These are phyloP conservation scores for Cyberlindnera petersonii DNA, from an alignment of 805 yeast species.

Conservation along the genomic window DNA sequence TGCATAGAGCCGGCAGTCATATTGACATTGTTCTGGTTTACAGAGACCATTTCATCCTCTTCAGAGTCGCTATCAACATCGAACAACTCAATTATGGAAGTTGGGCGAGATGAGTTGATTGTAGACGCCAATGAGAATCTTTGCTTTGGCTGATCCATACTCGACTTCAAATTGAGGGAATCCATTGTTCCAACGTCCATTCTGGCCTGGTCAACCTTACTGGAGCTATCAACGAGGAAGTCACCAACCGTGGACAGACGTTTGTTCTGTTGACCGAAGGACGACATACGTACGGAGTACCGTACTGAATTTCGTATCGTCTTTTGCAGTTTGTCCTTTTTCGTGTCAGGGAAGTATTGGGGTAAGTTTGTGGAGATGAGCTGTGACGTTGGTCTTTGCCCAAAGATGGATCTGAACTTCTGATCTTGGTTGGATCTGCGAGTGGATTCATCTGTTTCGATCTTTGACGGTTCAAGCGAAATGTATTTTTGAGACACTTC, in stretches of 20 bases:
- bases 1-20: conserved; percentile 56
- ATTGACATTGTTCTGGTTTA: conserved; percentile 11
- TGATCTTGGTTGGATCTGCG: conserved; percentile 16
- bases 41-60: conserved; percentile 3
- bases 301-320: conserved; percentile 84
- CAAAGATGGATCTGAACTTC: conserved; percentile 47
- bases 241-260: conserved; percentile 58
- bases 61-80: conserved; percentile 24
- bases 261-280: conserved; percentile 15
- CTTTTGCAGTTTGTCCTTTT: conserved; percentile 62
- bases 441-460: conserved; percentile 4
- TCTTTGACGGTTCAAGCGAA: conserved; percentile 22
- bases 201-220: conserved; percentile 49
- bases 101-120: conserved; percentile 18
- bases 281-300: conserved; percentile 61
- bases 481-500: conserved; percentile 45
- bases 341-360: conserved; percentile 88
- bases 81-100: conserved; percentile 28
- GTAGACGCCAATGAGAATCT: conserved; percentile 26
- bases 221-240: conserved; percentile 50
- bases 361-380: conserved; percentile 84
- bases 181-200: conserved; percentile 30
- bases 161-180: conserved; percentile 29
- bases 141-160: conserved; percentile 29
- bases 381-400: conserved; percentile 92